These are phyloP conservation scores for Zygosaccharomyces siamensis DNA, from an alignment of 805 yeast genomes.

Conservation along the genomic window DNA sequence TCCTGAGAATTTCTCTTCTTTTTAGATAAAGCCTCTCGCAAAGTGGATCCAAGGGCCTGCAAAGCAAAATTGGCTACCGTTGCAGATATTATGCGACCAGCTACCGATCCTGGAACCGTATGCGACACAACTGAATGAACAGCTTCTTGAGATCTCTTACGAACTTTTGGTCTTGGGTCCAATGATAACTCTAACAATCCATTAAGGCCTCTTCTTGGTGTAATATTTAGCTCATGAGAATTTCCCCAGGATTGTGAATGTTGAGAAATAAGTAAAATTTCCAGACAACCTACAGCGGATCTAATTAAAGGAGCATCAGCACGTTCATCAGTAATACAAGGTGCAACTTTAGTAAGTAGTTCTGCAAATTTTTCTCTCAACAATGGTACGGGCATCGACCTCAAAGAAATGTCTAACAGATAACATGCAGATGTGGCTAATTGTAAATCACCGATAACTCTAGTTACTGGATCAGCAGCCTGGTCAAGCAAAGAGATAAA, in stretches of 20 bases:
- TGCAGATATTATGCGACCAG: slow-evolving; percentile 72
- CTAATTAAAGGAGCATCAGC: slow-evolving; percentile 77
- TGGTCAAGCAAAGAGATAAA: slow-evolving; percentile 79
- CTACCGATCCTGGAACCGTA: slow-evolving; percentile 71
- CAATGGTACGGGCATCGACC: slow-evolving; percentile 63
- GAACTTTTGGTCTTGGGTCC: slow-evolving; percentile 90
- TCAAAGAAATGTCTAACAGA: slow-evolving; percentile 73
- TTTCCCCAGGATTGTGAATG: slow-evolving; percentile 75
- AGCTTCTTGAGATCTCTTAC: slow-evolving; percentile 92
- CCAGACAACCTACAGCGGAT: slow-evolving; percentile 83
- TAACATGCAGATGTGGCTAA: slow-evolving; percentile 76
- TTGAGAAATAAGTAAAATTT: slow-evolving; percentile 72
- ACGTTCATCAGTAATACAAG: slow-evolving; percentile 61
- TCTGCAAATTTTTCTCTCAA: slow-evolving; percentile 72
- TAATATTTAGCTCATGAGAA: slow-evolving; percentile 43
- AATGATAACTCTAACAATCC: slow-evolving; percentile 74
- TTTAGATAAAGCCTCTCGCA: slow-evolving; percentile 39
- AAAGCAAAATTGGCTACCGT: slow-evolving; percentile 66
- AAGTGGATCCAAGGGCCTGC: slow-evolving; percentile 45
- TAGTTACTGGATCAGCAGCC: slow-evolving; percentile 45
- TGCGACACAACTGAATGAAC: slow-evolving; percentile 56
- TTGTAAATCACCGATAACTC: slow-evolving; percentile 50
- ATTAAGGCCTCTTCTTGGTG: slow-evolving; percentile 74
- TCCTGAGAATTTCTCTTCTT: slow-evolving; percentile 34
- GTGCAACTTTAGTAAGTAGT: slow-evolving; percentile 74